Percentiles rank a stretch among this genome's conserved stretches.
These are phyloP conservation scores for Capronia epimyces DNA, from an alignment of 2,329 filamentous ascomycete species.

Conservation along the genomic window DNA sequence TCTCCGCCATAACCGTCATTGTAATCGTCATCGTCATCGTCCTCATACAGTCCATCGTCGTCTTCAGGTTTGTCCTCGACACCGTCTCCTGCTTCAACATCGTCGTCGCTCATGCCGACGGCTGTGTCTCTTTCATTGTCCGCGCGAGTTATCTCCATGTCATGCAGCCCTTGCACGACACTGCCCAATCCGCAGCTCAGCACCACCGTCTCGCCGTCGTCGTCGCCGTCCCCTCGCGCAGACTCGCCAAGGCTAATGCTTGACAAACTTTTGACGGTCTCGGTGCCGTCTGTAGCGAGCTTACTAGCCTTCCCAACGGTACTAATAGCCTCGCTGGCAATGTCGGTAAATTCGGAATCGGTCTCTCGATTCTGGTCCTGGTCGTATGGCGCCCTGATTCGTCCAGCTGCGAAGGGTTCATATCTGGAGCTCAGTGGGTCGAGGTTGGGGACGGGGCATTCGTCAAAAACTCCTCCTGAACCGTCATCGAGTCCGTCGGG, in stretches of 20 bases:
- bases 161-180: too few species aligned
- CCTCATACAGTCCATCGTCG: constrained; percentile 6
- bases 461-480: constrained; percentile 46
- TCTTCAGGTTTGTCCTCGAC: constrained; percentile 5
- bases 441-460: constrained; percentile 34
- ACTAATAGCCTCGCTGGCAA: constrained; percentile 31
- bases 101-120: too few species aligned
- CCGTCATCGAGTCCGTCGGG: constrained; percentile 54
- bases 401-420: constrained; percentile 11
- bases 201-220: constrained; percentile 24
- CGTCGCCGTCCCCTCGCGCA: constrained; percentile 23
- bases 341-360: constrained; percentile 26
- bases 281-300: constrained; percentile 34
- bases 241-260: neutral
- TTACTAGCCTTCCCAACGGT: constrained; percentile 37
- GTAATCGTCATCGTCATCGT: constrained; percentile 5
- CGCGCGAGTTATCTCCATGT: too few species aligned
- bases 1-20: neutral
- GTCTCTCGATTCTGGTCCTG: constrained; percentile 6
- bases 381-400: constrained; percentile 36
- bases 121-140: too few species aligned
- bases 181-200: too few species aligned
- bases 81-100: too few species aligned
- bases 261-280: constrained; percentile 27
- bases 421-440: constrained; percentile 21